Evolutionary conservation across 2,329 filamentous ascomycete species (phyloP).

Genomic region (Penicillium janthinellum): DNA sequence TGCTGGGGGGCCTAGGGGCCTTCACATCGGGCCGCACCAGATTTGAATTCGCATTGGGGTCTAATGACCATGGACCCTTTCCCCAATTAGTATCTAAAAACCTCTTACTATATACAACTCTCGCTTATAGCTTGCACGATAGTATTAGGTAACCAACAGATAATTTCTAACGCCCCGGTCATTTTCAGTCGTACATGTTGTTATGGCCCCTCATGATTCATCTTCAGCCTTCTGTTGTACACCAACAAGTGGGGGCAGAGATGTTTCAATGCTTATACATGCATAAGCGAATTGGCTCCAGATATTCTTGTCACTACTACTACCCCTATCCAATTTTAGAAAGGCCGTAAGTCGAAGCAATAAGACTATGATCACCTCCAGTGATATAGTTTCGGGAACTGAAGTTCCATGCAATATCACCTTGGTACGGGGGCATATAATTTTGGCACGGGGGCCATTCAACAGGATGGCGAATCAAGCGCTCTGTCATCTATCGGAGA

Average conservation of each 20-base stretch:
- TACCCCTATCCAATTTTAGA: neutral
- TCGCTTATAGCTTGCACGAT: neutral
- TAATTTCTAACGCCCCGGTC: neutral
- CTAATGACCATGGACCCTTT: neutral
- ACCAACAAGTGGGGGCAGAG: neutral
- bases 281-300: neutral
- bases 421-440: neutral
- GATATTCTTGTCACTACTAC: neutral
- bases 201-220: neutral
- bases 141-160: neutral
- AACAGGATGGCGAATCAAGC: neutral
- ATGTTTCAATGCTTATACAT: neutral
- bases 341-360: neutral
- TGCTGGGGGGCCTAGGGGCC: neutral
- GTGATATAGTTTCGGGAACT: neutral
- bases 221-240: neutral
- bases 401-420: neutral
- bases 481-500: neutral
- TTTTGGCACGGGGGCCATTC: neutral
- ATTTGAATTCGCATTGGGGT: neutral
- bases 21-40: neutral
- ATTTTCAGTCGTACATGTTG: neutral
- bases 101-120: neutral
- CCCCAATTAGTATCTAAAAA: neutral
- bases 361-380: neutral